Evolutionary conservation across 768 basidiomycete species (phyloP).

Genomic region (Auricularia sp.): DNA sequence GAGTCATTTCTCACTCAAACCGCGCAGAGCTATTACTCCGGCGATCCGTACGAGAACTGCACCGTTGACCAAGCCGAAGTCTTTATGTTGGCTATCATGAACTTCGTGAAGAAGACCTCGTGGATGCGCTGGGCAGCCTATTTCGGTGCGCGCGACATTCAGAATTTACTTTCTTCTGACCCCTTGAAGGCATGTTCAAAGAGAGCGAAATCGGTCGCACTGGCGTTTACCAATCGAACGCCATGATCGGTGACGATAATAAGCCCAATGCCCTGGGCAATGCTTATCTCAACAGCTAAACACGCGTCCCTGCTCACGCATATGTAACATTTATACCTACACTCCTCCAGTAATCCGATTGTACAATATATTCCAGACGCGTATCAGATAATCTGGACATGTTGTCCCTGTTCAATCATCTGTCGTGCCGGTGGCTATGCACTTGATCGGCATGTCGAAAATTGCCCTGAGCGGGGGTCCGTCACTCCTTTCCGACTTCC

Average conservation of each 20-base stretch:
- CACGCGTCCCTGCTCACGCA: neutral
- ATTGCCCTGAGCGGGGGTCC: too few species aligned
- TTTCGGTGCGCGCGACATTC: conserved; percentile 41
- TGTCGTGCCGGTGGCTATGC: too few species aligned
- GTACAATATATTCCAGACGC: too few species aligned
- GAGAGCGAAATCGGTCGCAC: neutral
- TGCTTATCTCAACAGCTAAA: conserved; percentile 31
- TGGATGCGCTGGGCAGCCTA: conserved; percentile 38
- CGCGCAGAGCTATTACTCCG: conserved; percentile 3
- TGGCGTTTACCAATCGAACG: neutral
- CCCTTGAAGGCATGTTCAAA: neutral
- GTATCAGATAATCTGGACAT: too few species aligned
- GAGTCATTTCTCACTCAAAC: neutral
- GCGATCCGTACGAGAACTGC: conserved; percentile 38
- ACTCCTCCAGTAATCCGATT: neutral
- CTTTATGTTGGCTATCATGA: conserved; percentile 15
- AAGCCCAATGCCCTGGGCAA: conserved; percentile 44
- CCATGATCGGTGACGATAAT: conserved; percentile 35
- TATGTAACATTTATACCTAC: conserved; percentile 2
- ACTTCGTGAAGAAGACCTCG: conserved; percentile 36
- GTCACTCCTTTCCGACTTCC: neutral
- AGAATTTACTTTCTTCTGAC: neutral
- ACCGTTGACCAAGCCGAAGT: conserved; percentile 24
- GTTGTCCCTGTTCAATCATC: too few species aligned
- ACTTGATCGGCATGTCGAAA: too few species aligned